A percentile compares a stretch with the other conserved stretches of the same genome.
Conservation (phyloP, 768 basidiomycete species). For the Sutorius australiensis region DNA sequence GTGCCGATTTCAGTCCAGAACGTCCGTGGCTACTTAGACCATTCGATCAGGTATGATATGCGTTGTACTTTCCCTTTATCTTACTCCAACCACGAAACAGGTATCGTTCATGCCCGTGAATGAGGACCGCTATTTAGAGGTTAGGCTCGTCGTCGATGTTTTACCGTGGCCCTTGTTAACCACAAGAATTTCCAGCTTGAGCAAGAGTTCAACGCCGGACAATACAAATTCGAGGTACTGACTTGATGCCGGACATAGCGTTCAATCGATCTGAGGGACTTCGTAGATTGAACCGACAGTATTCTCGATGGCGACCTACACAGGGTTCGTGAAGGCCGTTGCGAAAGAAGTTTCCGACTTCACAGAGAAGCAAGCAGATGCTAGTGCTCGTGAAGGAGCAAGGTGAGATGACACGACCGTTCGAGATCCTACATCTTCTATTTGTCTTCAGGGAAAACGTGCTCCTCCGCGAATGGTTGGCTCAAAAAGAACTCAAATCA, state of each 20-base stretch:
- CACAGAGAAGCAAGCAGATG: slow-evolving; percentile 37
- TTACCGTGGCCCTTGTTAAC: not conserved
- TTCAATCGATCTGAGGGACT: slow-evolving; percentile 4
- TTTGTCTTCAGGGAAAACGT: slow-evolving; percentile 35
- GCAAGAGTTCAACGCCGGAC: slow-evolving; percentile 49
- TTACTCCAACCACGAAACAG: slow-evolving; percentile 22
- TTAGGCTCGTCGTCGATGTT: slow-evolving; percentile 14
- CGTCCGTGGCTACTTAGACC: slow-evolving; percentile 58
- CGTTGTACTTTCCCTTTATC: not conserved
- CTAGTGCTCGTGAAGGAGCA: slow-evolving; percentile 37
- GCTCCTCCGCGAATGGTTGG: slow-evolving; percentile 44
- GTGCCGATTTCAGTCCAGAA: slow-evolving; percentile 41
- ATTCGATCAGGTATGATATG: slow-evolving; percentile 52
- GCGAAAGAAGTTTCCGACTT: slow-evolving; percentile 41
- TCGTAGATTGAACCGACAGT: slow-evolving; percentile 44
- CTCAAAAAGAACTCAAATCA: slow-evolving; percentile 19
- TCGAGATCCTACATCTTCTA: not conserved
- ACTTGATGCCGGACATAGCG: not conserved
- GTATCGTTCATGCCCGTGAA: slow-evolving; percentile 48
- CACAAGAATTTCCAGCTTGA: slow-evolving; percentile 37
- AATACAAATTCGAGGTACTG: slow-evolving; percentile 47
- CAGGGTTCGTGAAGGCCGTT: slow-evolving; percentile 38
- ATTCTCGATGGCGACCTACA: slow-evolving; percentile 54
- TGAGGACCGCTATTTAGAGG: slow-evolving; percentile 48
- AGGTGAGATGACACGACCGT: slow-evolving; percentile 28